A percentile compares a stretch with the other conserved stretches of the same genome.
Evolutionary conservation across 208 protist species (phyloP).

Genomic region (Trichomonas vaginalis): DNA sequence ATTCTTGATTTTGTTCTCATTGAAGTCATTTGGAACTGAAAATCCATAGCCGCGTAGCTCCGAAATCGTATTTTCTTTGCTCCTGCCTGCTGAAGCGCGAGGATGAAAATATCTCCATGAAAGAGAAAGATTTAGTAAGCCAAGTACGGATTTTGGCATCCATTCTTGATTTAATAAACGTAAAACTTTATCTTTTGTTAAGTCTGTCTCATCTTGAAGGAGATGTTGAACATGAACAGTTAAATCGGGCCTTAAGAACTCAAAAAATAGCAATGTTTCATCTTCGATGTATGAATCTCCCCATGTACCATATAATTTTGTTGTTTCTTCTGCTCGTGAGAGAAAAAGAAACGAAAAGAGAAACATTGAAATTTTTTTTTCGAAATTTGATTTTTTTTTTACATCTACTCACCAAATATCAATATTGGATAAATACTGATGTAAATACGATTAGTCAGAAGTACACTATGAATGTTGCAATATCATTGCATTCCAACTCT

Average conservation of each 20-base stretch:
- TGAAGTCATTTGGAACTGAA: background rate
- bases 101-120: slow-evolving; percentile 3
- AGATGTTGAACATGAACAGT: background rate
- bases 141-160: background rate
- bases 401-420: no score
- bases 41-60: background rate
- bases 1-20: background rate
- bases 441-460: no score
- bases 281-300: background rate
- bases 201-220: background rate
- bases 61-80: background rate
- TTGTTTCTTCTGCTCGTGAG: background rate
- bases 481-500: no score
- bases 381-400: no score
- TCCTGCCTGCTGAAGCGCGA: background rate
- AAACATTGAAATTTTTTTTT: no score
- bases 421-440: no score
- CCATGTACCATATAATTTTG: background rate
- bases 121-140: background rate
- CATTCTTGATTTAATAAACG: background rate
- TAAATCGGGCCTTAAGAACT: background rate
- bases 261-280: background rate
- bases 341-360: background rate
- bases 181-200: background rate
- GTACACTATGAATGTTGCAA: no score